Evolutionary conservation across 176 grass and related monocot genomes (phyloP), one percentile per base, ranked within the genome.

Genomic region (Alloteropsis semialata): DNA sequence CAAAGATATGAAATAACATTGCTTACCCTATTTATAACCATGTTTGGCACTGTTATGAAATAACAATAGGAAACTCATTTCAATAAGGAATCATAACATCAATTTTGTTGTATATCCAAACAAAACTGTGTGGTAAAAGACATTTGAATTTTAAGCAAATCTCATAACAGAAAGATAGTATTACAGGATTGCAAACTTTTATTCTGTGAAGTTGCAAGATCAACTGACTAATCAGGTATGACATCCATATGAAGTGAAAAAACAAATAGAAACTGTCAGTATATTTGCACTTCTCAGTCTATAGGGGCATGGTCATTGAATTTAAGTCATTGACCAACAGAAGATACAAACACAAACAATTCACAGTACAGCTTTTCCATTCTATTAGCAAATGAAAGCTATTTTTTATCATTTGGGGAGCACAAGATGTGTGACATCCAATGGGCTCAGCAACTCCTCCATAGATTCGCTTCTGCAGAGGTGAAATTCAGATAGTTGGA

Each of bases 351-450:
- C 51, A 76, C 22, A 68, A 0, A 49, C 75, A 50, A 76, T n/a
- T 58, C 81, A 84, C 67, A 74, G 28, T 49, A 84, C 51, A 70
- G 18, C 13, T 18, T 84, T 33, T 56, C 53, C 29, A 5, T 70
- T 54, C 27, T 43, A 34, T 69, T 15, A 25, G 41, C 3, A 85
- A 43, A 66, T 74, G n/a, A 27, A 16, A 3, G 6, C 30, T 53
- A 68, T 51, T 17, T 27, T 48, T 61, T 6, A 58, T 50, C 29
- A 4, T 0, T 8, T 11, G 16, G 3, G 27, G 33, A 37, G 32
- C 21, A 28, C 28, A 33, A 39, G 4, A 61, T 57, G 42, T 1
- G 15, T 14, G 43, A 34, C 2, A 8, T 41, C 38, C 39, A 60
- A 18, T 12, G 17, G 10, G 33, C 36, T 56, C 27, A 6, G 25